Base-by-base conservation (phyloP, 352 stramenopile genomes). In the Globisporangium iwayamae region DNA sequence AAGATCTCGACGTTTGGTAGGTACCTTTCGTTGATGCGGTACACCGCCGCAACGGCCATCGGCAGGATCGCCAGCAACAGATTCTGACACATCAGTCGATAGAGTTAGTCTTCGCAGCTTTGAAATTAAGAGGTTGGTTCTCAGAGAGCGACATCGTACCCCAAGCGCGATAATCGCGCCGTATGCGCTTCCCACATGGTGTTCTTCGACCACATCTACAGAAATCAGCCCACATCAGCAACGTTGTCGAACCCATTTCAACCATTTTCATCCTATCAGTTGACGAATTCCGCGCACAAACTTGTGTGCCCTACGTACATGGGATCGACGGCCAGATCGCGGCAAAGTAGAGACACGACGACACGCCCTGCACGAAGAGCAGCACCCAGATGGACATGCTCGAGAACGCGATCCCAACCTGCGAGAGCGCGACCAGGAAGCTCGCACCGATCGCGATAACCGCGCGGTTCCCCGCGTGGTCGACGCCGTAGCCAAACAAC, bases 321-420 rank as follows among this genome's bases (percentile, higher is more conserved):
- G 84, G 80, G 43, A 97, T 89, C 0, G 79, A 90, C 2, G 90
- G 90, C 90, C 90, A 97, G 9, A 96, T 60, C 3, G 86, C 83
- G 10, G 90, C 75, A 30, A 89, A 89, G 72, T 88, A 96, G 11
- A 94, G 62, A 28, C 79, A 87, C 52, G 92, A 96, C 5, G 83
- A 76, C 10, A 94, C 55, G 28, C 89, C 89, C 73, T 96, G 85
- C 14, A 82, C 58, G 25, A 96, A 67, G 16, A 97, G 64, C n/a
- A 88, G 70, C 30, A 71, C 22, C 60, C 90, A 70, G 18, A 90
- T 86, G 41, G 72, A 82, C 28, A 78, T 53, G 9, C 57, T 38
- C 0, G 70, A 76, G 10, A 79, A 73, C 6, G 72, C 81, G 32
- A 97, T 66, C 13, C 84, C 67, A 3, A 90, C 53, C 56, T 97